phyloP scores from a whole-genome alignment of 192 early-diverging fungal genomes.

The Powellomyces hirtus region DNA sequence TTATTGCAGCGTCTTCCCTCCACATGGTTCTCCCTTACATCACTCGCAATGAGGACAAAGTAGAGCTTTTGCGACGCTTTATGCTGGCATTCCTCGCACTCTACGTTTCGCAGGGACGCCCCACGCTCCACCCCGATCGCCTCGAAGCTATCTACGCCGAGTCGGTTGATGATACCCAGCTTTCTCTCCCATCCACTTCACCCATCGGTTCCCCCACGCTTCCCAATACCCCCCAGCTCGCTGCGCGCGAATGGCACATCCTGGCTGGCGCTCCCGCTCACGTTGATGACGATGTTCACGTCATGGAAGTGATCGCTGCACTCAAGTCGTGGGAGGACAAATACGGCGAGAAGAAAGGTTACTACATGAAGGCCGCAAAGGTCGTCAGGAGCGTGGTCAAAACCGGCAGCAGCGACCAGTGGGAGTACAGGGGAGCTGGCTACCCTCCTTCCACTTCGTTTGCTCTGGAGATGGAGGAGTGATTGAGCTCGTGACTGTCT shows the following conservation, averaged over 20 bases:
- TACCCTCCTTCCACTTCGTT: constrained; percentile 2
- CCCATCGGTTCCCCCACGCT: constrained; percentile 9
- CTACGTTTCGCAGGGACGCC: constrained; percentile 22
- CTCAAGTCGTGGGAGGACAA: constrained; percentile 1
- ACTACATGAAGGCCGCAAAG: constrained; percentile 14
- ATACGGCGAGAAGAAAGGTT: constrained; percentile 7
- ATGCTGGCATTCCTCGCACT: constrained; percentile 1
- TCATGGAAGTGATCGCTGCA: constrained; percentile 9
- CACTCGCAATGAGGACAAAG: neutral
- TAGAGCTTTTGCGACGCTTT: constrained; percentile 7
- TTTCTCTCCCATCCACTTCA: neutral
- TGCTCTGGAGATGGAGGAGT: constrained; percentile 15
- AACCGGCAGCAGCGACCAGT: constrained; percentile 11
- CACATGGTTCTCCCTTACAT: neutral
- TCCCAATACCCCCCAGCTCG: constrained; percentile 1
- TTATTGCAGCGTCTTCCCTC: constrained; percentile 5
- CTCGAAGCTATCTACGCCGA: constrained; percentile 9
- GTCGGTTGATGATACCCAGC: neutral
- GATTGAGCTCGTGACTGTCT: too few species aligned
- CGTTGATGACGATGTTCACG: constrained; percentile 19
- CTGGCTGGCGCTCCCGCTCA: constrained; percentile 13
- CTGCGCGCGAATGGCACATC: constrained; percentile 15
- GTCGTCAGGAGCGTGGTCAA: constrained; percentile 16
- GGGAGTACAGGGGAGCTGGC: constrained; percentile 12
- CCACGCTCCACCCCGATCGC: constrained; percentile 15